Evolutionary conservation across 805 yeast genomes (phyloP).

Genomic region (Kluyveromyces aestuarii): DNA sequence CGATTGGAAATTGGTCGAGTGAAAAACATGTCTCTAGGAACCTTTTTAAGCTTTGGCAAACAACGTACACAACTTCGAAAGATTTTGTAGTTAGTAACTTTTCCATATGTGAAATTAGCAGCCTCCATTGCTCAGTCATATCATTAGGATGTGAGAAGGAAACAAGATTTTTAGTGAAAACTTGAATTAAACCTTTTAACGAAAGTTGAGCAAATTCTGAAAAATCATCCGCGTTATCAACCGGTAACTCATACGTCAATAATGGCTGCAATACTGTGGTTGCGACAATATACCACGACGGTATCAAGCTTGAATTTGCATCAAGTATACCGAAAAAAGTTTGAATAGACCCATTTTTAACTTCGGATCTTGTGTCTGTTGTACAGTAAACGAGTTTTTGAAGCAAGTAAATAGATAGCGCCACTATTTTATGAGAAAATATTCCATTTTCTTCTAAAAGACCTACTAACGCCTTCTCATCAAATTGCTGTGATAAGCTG

Average conservation of each 20-base stretch:
- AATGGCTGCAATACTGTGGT: slow-evolving; percentile 50
- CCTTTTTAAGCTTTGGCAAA: slow-evolving; percentile 46
- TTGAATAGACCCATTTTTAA: slow-evolving; percentile 82
- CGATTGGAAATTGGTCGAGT: slow-evolving; percentile 24
- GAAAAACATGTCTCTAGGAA: slow-evolving; percentile 39
- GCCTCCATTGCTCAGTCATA: slow-evolving; percentile 42
- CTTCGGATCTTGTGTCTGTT: slow-evolving; percentile 61
- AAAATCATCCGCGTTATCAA: slow-evolving; percentile 34
- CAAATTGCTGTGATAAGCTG: background rate
- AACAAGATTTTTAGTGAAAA: slow-evolving; percentile 46
- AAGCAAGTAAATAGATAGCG: slow-evolving; percentile 58
- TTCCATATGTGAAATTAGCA: slow-evolving; percentile 42
- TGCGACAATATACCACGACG: slow-evolving; percentile 64
- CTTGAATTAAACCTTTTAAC: slow-evolving; percentile 54
- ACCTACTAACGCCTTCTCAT: background rate
- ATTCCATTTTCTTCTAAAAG: background rate
- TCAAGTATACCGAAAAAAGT: slow-evolving; percentile 78
- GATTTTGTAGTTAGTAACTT: slow-evolving; percentile 34
- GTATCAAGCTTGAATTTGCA: slow-evolving; percentile 50
- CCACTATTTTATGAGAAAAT: slow-evolving; percentile 14
- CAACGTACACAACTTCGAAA: slow-evolving; percentile 36
- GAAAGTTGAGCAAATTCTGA: slow-evolving; percentile 55
- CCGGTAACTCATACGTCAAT: slow-evolving; percentile 24
- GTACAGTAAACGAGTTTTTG: slow-evolving; percentile 55
- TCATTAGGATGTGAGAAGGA: slow-evolving; percentile 22